These are phyloP conservation scores for Hortaea werneckii DNA, from an alignment of 2,329 filamentous ascomycete species.

Conservation along the genomic window DNA sequence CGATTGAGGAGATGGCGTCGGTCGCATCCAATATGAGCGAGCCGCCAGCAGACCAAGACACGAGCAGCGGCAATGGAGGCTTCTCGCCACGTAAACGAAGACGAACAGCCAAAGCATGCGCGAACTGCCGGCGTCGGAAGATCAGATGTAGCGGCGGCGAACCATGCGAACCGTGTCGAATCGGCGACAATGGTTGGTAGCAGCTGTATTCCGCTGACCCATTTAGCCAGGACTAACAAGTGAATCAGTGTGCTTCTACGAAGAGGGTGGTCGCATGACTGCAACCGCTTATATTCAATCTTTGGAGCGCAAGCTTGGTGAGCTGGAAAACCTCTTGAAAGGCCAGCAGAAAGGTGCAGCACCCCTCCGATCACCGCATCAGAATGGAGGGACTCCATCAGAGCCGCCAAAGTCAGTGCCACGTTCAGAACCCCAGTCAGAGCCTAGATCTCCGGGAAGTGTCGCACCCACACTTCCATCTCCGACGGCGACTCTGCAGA, in stretches of 20 bases:
- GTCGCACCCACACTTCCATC: neutral
- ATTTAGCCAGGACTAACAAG: neutral
- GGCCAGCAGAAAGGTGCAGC: neutral
- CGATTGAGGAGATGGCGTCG: too few species aligned
- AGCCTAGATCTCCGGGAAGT: neutral
- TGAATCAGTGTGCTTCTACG: constrained; percentile 4
- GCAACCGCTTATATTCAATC: constrained; percentile 7
- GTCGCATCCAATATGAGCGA: neutral
- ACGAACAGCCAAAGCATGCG: neutral
- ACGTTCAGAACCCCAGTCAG: neutral
- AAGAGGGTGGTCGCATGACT: constrained; percentile 7
- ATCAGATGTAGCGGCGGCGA: neutral
- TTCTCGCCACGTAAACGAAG: neutral
- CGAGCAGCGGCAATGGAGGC: neutral
- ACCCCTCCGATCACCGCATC: neutral
- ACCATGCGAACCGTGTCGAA: neutral
- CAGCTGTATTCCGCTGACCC: neutral
- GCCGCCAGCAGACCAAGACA: neutral
- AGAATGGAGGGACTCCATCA: neutral
- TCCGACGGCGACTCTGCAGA: neutral
- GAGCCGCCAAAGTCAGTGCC: neutral
- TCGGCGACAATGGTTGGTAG: neutral
- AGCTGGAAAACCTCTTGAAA: neutral
- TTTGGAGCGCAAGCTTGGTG: constrained; percentile 6
- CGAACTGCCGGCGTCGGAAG: neutral